A percentile compares a stretch with the other conserved stretches of the same genome.
Evolutionary conservation across 257 asterid species (phyloP).

Genomic region (Solanum pinnatisectum): DNA sequence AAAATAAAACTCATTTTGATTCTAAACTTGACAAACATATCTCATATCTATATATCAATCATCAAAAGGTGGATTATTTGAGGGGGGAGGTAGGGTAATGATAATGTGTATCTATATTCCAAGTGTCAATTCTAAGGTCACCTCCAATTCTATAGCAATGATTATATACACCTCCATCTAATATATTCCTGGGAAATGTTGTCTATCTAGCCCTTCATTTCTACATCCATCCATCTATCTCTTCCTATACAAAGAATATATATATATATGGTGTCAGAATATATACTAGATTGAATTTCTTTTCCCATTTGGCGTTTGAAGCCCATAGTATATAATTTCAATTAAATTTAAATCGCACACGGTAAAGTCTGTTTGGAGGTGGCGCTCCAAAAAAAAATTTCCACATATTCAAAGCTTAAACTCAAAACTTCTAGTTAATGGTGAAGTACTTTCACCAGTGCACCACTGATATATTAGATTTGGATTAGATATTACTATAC

Average conservation of each 20-base stretch:
- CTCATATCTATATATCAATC: not conserved
- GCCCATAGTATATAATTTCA: accelerated
- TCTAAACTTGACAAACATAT: not conserved
- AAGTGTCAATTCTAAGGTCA: not conserved
- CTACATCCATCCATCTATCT: not conserved
- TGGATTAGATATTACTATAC: not conserved
- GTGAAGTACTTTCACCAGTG: too few species aligned
- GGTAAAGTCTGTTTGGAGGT: accelerated
- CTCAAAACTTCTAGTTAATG: accelerated
- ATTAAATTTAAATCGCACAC: too few species aligned
- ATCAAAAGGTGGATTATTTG: not conserved
- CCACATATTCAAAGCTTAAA: too few species aligned
- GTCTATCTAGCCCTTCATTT: not conserved
- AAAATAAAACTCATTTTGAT: not conserved
- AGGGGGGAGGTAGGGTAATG: not conserved
- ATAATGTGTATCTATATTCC: not conserved
- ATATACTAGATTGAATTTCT: not conserved
- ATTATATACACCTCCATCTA: not conserved
- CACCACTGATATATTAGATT: not conserved
- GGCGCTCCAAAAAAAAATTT: too few species aligned
- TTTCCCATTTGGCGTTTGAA: too few species aligned
- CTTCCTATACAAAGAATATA: not conserved
- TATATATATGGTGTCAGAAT: not conserved
- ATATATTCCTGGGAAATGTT: not conserved
- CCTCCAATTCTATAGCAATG: not conserved